Conservation (phyloP, 139 green algal species). For the Ulvella scutata region DNA sequence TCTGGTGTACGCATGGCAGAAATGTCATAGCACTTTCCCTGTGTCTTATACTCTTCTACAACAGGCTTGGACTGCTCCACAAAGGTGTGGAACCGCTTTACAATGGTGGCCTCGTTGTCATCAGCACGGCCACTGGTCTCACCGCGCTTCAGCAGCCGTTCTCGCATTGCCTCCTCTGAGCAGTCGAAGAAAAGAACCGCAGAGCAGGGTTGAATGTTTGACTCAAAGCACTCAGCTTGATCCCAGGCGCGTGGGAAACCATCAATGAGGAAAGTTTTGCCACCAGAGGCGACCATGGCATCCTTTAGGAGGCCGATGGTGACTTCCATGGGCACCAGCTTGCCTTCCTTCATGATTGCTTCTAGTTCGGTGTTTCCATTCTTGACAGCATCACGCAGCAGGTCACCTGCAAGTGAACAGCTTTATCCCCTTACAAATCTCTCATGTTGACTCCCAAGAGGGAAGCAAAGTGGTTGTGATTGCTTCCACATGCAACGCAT, state of each 20-base stretch:
- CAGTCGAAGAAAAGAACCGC: constrained; percentile 33
- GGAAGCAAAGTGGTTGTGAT: no score
- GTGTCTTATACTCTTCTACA: constrained; percentile 53
- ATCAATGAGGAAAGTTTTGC: constrained; percentile 72
- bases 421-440: no score
- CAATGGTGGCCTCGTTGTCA: constrained; percentile 87
- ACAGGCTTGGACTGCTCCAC: constrained; percentile 66
- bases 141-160: constrained; percentile 69
- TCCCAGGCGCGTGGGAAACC: constrained; percentile 78
- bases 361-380: constrained; percentile 32
- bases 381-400: constrained; percentile 57
- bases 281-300: constrained; percentile 41
- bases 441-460: no score
- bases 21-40: constrained; percentile 38
- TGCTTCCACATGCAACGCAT: no score
- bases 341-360: constrained; percentile 62
- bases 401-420: constrained; percentile 44
- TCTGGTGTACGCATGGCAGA: constrained; percentile 11
- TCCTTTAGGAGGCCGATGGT: constrained; percentile 56
- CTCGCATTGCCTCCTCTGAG: constrained; percentile 67
- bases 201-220: constrained; percentile 22
- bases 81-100: constrained; percentile 88
- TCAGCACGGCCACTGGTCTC: constrained; percentile 78
- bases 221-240: constrained; percentile 59
- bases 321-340: constrained; percentile 57